phyloP scores from a whole-genome alignment of 2,329 filamentous ascomycete species.

The Dactylonectria estremocensis region DNA sequence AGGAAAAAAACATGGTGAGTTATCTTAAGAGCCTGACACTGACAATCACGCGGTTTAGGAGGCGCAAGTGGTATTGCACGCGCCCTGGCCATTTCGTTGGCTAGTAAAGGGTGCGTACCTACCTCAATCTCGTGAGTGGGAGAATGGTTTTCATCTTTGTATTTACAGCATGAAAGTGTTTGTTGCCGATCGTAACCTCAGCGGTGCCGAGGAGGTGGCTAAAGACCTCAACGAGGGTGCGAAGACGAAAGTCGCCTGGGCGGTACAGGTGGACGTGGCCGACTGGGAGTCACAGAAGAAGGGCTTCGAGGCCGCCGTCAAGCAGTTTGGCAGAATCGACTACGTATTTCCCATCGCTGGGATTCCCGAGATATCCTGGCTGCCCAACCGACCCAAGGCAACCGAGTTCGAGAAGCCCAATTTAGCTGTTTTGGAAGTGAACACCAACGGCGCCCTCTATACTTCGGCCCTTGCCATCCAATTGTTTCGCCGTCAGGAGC shows the following conservation, averaged over 20 bases:
- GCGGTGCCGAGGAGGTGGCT: conserved; percentile 5
- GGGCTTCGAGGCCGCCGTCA: conserved; percentile 9
- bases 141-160: neutral
- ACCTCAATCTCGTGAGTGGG: neutral
- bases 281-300: conserved; percentile 18
- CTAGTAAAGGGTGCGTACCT: neutral
- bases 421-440: conserved; percentile 13
- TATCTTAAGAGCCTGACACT: rapidly evolving
- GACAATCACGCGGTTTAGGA: neutral
- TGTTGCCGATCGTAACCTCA: conserved; percentile 12
- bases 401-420: conserved; percentile 13
- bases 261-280: conserved; percentile 16
- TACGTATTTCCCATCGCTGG: conserved; percentile 18
- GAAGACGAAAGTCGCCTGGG: neutral
- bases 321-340: neutral
- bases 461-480: conserved; percentile 3
- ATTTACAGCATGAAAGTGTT: conserved; percentile 16
- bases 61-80: conserved; percentile 15
- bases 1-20: neutral
- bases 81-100: neutral
- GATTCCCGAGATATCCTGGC: conserved; percentile 16
- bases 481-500: conserved; percentile 14
- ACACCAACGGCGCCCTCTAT: conserved; percentile 12
- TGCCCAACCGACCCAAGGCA: conserved; percentile 19
- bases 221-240: neutral